phyloP scores from a whole-genome alignment of 2,329 filamentous ascomycete species.

The Dendryphion nanum region DNA sequence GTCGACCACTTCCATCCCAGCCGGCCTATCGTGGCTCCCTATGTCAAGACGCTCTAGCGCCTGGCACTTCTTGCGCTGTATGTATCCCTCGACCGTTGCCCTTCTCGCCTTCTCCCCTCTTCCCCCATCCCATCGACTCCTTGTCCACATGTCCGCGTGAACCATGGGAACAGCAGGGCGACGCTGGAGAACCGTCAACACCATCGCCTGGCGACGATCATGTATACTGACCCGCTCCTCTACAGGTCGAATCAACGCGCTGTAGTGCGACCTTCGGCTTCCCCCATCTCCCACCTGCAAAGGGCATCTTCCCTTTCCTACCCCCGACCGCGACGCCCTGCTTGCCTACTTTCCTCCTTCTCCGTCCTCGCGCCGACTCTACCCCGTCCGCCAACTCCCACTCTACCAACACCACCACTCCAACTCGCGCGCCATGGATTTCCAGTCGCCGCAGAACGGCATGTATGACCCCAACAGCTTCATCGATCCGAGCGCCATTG shows the following conservation, averaged over 20 bases:
- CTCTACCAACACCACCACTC: background rate
- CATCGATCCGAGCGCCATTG: conserved; percentile 42
- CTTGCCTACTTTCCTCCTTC: conserved; percentile 12
- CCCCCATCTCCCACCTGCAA: conserved; percentile 3
- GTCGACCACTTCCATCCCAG: conserved; percentile 23
- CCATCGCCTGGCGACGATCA: conserved; percentile 2
- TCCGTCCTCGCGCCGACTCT: conserved; percentile 8
- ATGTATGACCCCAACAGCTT: conserved; percentile 38
- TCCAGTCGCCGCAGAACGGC: conserved; percentile 36
- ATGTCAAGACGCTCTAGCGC: conserved; percentile 27
- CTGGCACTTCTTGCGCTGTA: conserved; percentile 22
- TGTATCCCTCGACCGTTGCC: conserved; percentile 12
- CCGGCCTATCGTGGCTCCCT: conserved; percentile 21
- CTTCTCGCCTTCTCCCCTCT: conserved; percentile 5
- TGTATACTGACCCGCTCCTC: conserved; percentile 22
- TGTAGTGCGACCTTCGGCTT: conserved; percentile 16
- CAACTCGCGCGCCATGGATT: conserved; percentile 33
- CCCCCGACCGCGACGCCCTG: background rate
- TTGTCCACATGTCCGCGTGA: too few species aligned
- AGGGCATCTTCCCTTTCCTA: conserved; percentile 4
- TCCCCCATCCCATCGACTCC: conserved; percentile 1
- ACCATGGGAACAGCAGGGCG: background rate
- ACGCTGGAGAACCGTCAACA: too few species aligned
- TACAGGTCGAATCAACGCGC: conserved; percentile 28
- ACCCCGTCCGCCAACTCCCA: conserved; percentile 3